Conservation (phyloP, 2,329 filamentous ascomycete species). For the Aspergillus versicolor region DNA sequence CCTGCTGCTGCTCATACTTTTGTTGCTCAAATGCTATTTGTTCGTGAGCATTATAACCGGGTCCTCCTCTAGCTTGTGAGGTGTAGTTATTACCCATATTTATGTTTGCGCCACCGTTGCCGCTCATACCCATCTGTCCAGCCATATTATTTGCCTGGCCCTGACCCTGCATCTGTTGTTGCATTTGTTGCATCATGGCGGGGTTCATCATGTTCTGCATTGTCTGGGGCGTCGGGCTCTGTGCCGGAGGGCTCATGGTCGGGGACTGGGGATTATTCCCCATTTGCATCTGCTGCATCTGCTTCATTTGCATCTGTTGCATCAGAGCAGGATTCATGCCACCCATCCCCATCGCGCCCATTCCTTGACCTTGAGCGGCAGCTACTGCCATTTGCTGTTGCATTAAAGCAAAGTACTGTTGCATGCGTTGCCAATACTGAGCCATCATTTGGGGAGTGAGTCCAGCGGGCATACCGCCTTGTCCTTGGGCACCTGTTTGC, state of each 20-base stretch:
- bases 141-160: slow-evolving; percentile 37
- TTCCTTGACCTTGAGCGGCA: slow-evolving; percentile 42
- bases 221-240: slow-evolving; percentile 54
- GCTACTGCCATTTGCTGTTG: slow-evolving; percentile 77
- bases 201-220: slow-evolving; percentile 64
- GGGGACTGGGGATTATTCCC: slow-evolving; percentile 40
- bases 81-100: slow-evolving; percentile 48
- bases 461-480: slow-evolving; percentile 50
- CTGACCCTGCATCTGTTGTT: slow-evolving; percentile 56
- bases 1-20: slow-evolving; percentile 71
- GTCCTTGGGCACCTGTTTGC: slow-evolving; percentile 46
- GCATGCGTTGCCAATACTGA: slow-evolving; percentile 97
- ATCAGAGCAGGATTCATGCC: slow-evolving; percentile 73
- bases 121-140: slow-evolving; percentile 29
- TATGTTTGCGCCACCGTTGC: slow-evolving; percentile 29
- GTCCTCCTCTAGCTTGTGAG: slow-evolving; percentile 41
- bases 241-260: slow-evolving; percentile 36
- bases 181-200: slow-evolving; percentile 72
- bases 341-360: slow-evolving; percentile 58
- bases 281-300: slow-evolving; percentile 56
- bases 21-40: slow-evolving; percentile 75
- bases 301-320: slow-evolving; percentile 65
- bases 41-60: slow-evolving; percentile 67
- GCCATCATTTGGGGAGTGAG: slow-evolving; percentile 98
- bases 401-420: slow-evolving; percentile 95